phyloP scores from a whole-genome alignment of 2,329 filamentous ascomycete genomes.

The Hymenoscyphus salicellus region DNA sequence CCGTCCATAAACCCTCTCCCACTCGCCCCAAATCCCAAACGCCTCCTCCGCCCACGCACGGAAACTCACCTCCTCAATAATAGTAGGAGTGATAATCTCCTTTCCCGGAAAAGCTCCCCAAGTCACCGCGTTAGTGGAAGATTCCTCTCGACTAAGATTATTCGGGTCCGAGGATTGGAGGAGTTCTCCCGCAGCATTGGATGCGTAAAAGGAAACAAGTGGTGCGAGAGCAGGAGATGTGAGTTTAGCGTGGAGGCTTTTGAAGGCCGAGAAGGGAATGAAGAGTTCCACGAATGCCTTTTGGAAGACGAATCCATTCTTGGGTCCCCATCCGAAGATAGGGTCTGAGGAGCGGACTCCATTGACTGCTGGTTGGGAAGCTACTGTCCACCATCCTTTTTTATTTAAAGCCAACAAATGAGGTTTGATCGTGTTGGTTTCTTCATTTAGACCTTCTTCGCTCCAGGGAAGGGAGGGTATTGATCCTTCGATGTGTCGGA shows the following conservation, averaged over 20 bases:
- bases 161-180: slow-evolving; percentile 57
- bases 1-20: slow-evolving; percentile 76
- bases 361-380: slow-evolving; percentile 91
- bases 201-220: slow-evolving; percentile 82
- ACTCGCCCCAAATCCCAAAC: slow-evolving; percentile 92
- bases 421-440: slow-evolving; percentile 76
- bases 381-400: slow-evolving; percentile 92
- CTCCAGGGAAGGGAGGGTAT: slow-evolving; percentile 87
- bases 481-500: slow-evolving; percentile 74
- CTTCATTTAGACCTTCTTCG: slow-evolving; percentile 79
- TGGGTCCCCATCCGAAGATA: slow-evolving; percentile 90
- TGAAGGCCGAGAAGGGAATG: slow-evolving; percentile 71
- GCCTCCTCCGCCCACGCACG: slow-evolving; percentile 93
- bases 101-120: slow-evolving; percentile 96
- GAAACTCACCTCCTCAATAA: slow-evolving; percentile 94
- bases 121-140: slow-evolving; percentile 92
- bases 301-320: slow-evolving; percentile 92
- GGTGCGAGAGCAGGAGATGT: slow-evolving; percentile 54
- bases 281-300: slow-evolving; percentile 99
- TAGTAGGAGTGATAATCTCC: slow-evolving; percentile 93
- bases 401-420: slow-evolving; percentile 73
- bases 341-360: slow-evolving; percentile 72
- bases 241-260: slow-evolving; percentile 61
- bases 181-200: slow-evolving; percentile 75
- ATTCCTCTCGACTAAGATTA: slow-evolving; percentile 8